Conservation (phyloP, 352 stramenopile genomes). For the Elongisporangium anandrum region DNA sequence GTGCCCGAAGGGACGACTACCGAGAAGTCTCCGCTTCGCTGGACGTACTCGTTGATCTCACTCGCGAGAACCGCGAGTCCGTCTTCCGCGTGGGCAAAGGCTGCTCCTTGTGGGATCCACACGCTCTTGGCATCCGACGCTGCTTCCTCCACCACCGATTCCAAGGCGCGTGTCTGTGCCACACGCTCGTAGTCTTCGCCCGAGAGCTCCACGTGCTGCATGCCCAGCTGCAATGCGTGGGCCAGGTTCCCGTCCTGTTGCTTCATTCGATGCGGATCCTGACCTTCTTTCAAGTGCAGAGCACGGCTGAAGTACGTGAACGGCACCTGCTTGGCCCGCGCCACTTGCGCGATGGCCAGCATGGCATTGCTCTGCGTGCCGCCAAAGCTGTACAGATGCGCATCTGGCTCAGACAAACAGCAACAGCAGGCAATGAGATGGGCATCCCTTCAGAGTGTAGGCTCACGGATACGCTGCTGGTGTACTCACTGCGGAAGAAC, state of each 20-base stretch:
- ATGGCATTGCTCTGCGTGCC: conserved; percentile 86
- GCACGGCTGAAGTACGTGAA: conserved; percentile 85
- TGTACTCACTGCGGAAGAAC: conserved; percentile 43
- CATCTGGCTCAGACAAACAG: conserved; percentile 8
- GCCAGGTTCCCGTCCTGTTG: conserved; percentile 33
- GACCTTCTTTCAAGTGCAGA: conserved; percentile 9
- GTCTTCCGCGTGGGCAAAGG: conserved; percentile 51
- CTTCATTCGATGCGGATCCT: conserved; percentile 1
- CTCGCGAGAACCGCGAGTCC: conserved; percentile 52
- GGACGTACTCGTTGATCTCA: conserved; percentile 70
- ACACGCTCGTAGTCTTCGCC: conserved; percentile 40
- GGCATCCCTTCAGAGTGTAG: background rate
- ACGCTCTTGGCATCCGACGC: conserved; percentile 12
- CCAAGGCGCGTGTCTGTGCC: conserved; percentile 36
- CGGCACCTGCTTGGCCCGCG: conserved; percentile 55
- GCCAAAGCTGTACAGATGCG: conserved; percentile 72
- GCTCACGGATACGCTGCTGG: background rate
- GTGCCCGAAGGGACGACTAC: conserved; percentile 75
- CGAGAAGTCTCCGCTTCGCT: conserved; percentile 21
- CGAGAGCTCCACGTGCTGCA: conserved; percentile 57
- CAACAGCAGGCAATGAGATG: background rate
- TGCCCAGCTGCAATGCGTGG: conserved; percentile 41
- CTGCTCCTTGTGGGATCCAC: conserved; percentile 67
- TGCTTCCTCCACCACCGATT: conserved; percentile 7
- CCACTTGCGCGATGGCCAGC: conserved; percentile 77